phyloP scores from a whole-genome alignment of 805 yeast genomes.

The Candida oleophila region DNA sequence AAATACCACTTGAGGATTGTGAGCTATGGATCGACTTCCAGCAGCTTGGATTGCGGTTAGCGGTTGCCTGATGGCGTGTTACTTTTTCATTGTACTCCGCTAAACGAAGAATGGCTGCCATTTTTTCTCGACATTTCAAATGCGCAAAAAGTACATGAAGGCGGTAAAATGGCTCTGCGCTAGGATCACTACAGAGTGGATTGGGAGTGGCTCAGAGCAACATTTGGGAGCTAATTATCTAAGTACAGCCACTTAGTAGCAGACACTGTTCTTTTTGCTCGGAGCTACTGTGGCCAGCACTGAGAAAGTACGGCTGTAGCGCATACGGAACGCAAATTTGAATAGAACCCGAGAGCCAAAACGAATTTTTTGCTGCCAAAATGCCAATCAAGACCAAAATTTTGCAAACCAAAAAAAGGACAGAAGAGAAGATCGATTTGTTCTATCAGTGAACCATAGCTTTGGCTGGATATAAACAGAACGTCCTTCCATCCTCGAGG shows the following conservation, averaged over 20 bases:
- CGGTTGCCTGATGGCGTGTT: neutral
- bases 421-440: no score
- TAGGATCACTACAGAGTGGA: neutral
- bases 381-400: neutral
- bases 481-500: no score
- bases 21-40: neutral
- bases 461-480: no score
- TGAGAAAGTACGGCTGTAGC: neutral
- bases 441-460: no score
- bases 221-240: no score
- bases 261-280: neutral
- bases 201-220: neutral
- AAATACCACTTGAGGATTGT: neutral
- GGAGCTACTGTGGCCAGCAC: neutral
- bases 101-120: neutral
- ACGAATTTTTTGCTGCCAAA: neutral
- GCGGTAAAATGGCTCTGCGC: no score
- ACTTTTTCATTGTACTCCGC: neutral
- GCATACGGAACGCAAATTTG: no score
- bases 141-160: no score
- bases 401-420: no score
- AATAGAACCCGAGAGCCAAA: no score
- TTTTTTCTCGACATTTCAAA: neutral
- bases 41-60: no score
- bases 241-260: no score